Conservation (phyloP, 208 protist species). For the Leishmania amazonensis region DNA sequence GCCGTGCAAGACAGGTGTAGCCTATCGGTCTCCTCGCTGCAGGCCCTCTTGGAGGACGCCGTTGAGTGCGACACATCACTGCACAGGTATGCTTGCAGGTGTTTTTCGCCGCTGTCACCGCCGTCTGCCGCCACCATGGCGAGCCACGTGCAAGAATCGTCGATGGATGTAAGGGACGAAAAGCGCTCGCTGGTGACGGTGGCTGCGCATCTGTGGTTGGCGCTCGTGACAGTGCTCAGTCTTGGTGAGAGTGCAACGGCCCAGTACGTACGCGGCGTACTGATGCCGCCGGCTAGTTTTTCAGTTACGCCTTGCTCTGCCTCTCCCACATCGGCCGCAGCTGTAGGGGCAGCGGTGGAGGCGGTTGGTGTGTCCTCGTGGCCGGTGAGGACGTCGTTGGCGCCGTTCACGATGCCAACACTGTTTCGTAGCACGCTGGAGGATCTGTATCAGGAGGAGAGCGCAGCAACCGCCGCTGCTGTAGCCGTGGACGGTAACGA, state of each 20-base stretch:
- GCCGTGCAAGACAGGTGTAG: neutral
- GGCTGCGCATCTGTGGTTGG: constrained; percentile 22
- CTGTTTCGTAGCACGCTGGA: constrained; percentile 29
- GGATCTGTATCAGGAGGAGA: constrained; percentile 25
- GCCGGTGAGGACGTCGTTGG: constrained; percentile 1
- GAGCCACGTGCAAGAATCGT: neutral
- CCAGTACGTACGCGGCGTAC: constrained; percentile 37
- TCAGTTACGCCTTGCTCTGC: neutral
- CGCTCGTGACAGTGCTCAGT: constrained; percentile 23
- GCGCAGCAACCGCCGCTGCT: neutral
- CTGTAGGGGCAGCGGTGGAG: neutral
- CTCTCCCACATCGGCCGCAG: neutral
- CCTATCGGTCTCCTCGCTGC: constrained; percentile 2
- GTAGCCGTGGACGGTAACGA: neutral
- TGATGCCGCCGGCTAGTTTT: constrained; percentile 16
- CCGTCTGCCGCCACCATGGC: neutral
- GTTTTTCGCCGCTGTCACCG: neutral
- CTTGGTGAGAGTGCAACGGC: constrained; percentile 29
- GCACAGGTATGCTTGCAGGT: constrained; percentile 1
- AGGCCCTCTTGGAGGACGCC: constrained; percentile 10
- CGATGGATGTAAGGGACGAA: neutral
- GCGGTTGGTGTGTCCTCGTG: neutral
- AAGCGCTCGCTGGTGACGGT: neutral
- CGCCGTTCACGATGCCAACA: constrained; percentile 29
- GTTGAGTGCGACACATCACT: constrained; percentile 13